A percentile compares a stretch with the other conserved stretches of the same genome.
Evolutionary conservation across 441 rosid species (phyloP).

Genomic region (Daphne laureola): DNA sequence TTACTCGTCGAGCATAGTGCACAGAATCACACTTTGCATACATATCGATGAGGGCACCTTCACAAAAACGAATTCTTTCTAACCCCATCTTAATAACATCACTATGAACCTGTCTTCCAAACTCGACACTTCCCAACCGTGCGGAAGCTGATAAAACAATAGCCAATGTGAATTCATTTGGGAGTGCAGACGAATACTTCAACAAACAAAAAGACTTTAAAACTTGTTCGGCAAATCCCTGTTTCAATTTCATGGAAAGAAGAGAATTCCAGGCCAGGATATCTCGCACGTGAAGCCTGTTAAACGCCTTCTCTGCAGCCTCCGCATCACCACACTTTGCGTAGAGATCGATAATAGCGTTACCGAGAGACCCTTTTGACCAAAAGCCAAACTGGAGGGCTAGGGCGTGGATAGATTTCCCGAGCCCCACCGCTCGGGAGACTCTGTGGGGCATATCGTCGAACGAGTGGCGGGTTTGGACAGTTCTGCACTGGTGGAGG

Average conservation of each 20-base stretch:
- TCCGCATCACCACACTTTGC: conserved; percentile 55
- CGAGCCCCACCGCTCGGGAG: conserved; percentile 21
- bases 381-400: conserved; percentile 40
- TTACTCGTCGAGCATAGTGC: conserved; percentile 46
- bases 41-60: conserved; percentile 75
- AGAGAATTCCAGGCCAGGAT: conserved; percentile 70
- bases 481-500: conserved; percentile 34
- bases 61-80: conserved; percentile 47
- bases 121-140: conserved; percentile 31
- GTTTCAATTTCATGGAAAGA: conserved; percentile 55
- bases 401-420: conserved; percentile 47
- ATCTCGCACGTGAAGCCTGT: conserved; percentile 41
- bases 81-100: conserved; percentile 52
- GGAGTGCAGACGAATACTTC: conserved; percentile 29
- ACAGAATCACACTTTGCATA: conserved; percentile 57
- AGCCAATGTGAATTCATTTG: conserved; percentile 73
- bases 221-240: conserved; percentile 33
- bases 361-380: conserved; percentile 40
- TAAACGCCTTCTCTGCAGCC: conserved; percentile 51
- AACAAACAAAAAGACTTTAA: conserved; percentile 27
- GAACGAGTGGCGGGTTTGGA: conserved; percentile 45
- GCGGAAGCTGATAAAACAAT: conserved; percentile 69
- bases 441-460: conserved; percentile 60
- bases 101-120: conserved; percentile 58
- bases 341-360: conserved; percentile 65